A percentile compares a stretch with the other conserved stretches of the same genome.
phyloP scores from a whole-genome alignment of 441 rosid species.

The Breynia disticha region DNA sequence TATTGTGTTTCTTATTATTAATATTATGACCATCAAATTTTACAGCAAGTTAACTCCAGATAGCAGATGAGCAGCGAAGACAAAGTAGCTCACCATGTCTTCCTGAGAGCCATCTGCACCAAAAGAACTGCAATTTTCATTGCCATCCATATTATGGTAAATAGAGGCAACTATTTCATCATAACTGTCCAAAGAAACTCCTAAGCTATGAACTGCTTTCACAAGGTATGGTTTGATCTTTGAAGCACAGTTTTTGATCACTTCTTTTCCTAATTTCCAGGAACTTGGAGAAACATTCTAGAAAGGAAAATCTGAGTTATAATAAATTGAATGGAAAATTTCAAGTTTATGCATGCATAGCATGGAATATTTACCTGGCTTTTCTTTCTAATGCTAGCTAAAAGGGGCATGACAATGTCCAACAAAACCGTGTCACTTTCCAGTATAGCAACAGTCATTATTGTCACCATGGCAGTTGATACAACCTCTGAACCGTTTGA shows the following conservation, averaged over 20 bases:
- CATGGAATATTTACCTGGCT: slow-evolving; percentile 30
- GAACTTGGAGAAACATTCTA: slow-evolving; percentile 45
- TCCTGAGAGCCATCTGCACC: slow-evolving; percentile 24
- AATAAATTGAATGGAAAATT: slow-evolving; percentile 12
- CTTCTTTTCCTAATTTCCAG: slow-evolving; percentile 54
- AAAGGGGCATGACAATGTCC: slow-evolving; percentile 40
- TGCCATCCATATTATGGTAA: slow-evolving; percentile 24
- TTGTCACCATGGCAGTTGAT: slow-evolving; percentile 44
- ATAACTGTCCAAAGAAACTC: slow-evolving; percentile 38
- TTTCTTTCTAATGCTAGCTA: slow-evolving; percentile 49
- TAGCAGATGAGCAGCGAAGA: no score
- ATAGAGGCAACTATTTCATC: slow-evolving; percentile 41
- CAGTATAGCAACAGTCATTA: slow-evolving; percentile 45
- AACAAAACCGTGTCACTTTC: slow-evolving; percentile 54
- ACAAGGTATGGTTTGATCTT: slow-evolving; percentile 51
- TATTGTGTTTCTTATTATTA: no score
- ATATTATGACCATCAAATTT: no score
- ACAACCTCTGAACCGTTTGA: slow-evolving; percentile 41
- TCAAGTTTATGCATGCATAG: no score
- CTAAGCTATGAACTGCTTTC: slow-evolving; percentile 38
- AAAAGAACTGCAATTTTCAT: slow-evolving; percentile 14
- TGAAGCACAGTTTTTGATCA: slow-evolving; percentile 46
- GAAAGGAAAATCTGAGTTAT: slow-evolving; percentile 10
- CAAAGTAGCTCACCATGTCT: slow-evolving; percentile 31
- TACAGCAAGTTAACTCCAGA: no score